These are phyloP conservation scores for Gloeophyllum trabeum DNA, from an alignment of 768 basidiomycete species.

Conservation along the genomic window DNA sequence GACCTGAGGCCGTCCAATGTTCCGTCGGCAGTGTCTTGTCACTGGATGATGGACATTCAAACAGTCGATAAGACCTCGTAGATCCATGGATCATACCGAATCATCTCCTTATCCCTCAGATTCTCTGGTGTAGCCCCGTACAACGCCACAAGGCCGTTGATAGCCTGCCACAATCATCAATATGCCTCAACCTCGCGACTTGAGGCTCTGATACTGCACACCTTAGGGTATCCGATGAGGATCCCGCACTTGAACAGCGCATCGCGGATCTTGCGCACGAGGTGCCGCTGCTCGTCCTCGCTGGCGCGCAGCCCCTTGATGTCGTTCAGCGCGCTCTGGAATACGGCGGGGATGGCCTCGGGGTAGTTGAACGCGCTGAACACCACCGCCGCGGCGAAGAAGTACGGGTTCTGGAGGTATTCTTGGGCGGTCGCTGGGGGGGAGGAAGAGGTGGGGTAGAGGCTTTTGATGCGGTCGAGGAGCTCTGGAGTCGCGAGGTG, in stretches of 20 bases:
- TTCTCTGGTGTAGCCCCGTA: slow-evolving; percentile 5
- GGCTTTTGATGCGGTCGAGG: slow-evolving; percentile 1
- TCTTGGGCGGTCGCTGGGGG: not conserved
- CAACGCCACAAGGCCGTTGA: slow-evolving; percentile 6
- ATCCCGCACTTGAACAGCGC: slow-evolving; percentile 8
- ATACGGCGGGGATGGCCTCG: slow-evolving; percentile 5
- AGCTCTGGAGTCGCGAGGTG: not conserved
- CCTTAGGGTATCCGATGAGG: slow-evolving; percentile 5
- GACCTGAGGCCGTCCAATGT: not conserved
- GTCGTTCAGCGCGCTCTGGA: slow-evolving; percentile 1
- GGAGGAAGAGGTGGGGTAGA: slow-evolving; percentile 1
- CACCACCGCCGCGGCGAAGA: slow-evolving; percentile 4
- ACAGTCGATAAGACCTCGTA: not conserved
- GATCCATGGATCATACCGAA: not conserved
- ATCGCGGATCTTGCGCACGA: slow-evolving; percentile 5
- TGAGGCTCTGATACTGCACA: not conserved
- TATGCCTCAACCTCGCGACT: not conserved
- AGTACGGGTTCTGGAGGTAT: slow-evolving; percentile 2
- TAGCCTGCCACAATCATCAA: slow-evolving; percentile 3
- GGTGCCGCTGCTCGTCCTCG: not conserved
- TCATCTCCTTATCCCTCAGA: slow-evolving; percentile 1
- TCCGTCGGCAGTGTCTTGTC: not conserved
- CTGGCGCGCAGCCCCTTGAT: not conserved
- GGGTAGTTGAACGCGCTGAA: slow-evolving; percentile 5
- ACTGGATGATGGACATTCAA: not conserved